Conservation (phyloP, 2,329 filamentous ascomycete genomes). For the Xylaria sp. region DNA sequence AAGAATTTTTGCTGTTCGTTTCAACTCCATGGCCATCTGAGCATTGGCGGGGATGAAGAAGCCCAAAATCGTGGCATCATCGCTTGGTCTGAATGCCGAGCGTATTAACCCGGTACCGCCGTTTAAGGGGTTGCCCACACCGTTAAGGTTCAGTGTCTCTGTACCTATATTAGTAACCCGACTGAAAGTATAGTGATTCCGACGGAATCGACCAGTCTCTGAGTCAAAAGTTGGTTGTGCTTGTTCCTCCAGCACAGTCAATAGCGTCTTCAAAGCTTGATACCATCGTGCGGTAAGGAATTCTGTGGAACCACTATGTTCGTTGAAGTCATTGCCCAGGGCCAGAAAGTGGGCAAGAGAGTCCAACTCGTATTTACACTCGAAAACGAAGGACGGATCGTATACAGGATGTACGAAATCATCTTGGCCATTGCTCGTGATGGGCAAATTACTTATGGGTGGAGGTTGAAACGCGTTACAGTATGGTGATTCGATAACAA, state of each 20-base stretch:
- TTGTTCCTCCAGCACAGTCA: slow-evolving; percentile 81
- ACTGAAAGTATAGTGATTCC: slow-evolving; percentile 88
- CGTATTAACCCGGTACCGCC: slow-evolving; percentile 85
- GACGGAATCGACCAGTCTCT: slow-evolving; percentile 69
- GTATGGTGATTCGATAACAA: slow-evolving; percentile 92
- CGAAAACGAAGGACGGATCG: slow-evolving; percentile 86
- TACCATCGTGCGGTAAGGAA: slow-evolving; percentile 86
- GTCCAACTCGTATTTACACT: slow-evolving; percentile 99
- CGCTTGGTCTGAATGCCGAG: slow-evolving; percentile 92
- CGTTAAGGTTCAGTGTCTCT: slow-evolving; percentile 84
- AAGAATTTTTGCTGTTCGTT: slow-evolving; percentile 77
- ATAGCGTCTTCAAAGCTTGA: slow-evolving; percentile 76
- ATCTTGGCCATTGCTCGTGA: slow-evolving; percentile 80
- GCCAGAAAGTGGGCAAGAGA: slow-evolving; percentile 92
- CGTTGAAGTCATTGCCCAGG: slow-evolving; percentile 85
- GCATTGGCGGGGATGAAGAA: slow-evolving; percentile 97
- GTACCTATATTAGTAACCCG: slow-evolving; percentile 83
- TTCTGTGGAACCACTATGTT: slow-evolving; percentile 78
- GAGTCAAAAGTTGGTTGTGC: slow-evolving; percentile 82
- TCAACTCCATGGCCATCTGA: slow-evolving; percentile 92
- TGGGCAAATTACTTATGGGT: slow-evolving; percentile 77
- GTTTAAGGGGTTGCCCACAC: slow-evolving; percentile 91
- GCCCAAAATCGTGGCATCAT: slow-evolving; percentile 92
- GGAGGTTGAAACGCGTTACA: slow-evolving; percentile 99
- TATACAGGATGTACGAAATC: slow-evolving; percentile 88